Conservation (phyloP, 345 rosid genomes). For the Lumnitzera littorea region DNA sequence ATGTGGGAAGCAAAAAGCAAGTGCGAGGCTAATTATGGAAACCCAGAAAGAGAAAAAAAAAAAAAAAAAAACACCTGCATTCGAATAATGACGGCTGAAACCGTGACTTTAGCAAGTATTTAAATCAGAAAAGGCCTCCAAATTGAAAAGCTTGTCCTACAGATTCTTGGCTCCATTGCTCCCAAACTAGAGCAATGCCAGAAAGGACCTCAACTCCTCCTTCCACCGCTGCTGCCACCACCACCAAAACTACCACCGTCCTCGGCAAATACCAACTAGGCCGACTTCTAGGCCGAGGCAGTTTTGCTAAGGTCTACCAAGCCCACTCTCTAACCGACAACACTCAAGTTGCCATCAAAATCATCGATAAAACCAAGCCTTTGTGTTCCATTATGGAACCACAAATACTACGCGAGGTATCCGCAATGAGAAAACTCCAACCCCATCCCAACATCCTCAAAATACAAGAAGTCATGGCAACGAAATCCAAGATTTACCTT, state of each 20-base stretch:
- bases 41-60: not conserved
- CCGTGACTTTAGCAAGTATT: not conserved
- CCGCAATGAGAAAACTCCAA: conserved; percentile 76
- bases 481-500: conserved; percentile 68
- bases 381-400: conserved; percentile 47
- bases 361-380: conserved; percentile 51
- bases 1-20: not conserved
- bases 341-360: conserved; percentile 49
- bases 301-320: conserved; percentile 60
- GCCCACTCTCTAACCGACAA: conserved; percentile 44
- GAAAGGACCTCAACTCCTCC: not conserved
- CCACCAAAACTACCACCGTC: conserved; percentile 12
- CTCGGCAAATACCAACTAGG: conserved; percentile 63
- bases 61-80: not conserved
- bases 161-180: not conserved
- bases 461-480: conserved; percentile 86
- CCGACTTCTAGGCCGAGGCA: conserved; percentile 57
- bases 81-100: not conserved
- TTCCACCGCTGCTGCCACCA: not conserved
- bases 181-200: not conserved
- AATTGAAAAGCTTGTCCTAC: not conserved
- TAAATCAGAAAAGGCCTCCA: not conserved
- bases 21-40: conserved; percentile 3
- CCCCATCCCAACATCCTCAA: conserved; percentile 70
- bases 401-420: conserved; percentile 55